These are phyloP conservation scores for Dillenia suffruticosa DNA, from an alignment of 164 flowering plant genomes.

Conservation along the genomic window DNA sequence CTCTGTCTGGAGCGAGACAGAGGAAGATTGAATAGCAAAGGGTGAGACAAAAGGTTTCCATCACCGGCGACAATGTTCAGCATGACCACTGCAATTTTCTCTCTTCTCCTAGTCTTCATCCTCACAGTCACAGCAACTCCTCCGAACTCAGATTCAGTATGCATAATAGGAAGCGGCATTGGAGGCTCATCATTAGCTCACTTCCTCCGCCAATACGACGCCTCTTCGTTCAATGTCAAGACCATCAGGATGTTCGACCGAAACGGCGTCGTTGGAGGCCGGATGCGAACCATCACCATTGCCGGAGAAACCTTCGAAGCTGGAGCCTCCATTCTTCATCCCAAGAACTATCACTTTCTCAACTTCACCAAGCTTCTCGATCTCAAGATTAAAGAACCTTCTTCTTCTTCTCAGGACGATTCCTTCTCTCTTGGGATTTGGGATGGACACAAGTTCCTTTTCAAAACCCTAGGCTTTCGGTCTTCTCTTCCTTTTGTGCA, in stretches of 20 bases:
- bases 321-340: slow-evolving; percentile 89
- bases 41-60: too few species aligned
- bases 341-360: slow-evolving; percentile 67
- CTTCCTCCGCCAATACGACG: slow-evolving; percentile 58
- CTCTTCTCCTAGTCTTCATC: slow-evolving; percentile 8
- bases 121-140: neutral
- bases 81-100: neutral
- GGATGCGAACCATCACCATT: slow-evolving; percentile 67
- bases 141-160: slow-evolving; percentile 30
- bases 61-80: neutral
- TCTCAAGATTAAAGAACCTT: slow-evolving; percentile 28
- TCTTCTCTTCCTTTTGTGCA: slow-evolving; percentile 26
- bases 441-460: slow-evolving; percentile 65
- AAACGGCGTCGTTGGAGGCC: slow-evolving; percentile 65
- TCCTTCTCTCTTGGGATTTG: slow-evolving; percentile 66
- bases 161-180: slow-evolving; percentile 89
- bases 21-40: too few species aligned
- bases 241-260: slow-evolving; percentile 68
- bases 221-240: slow-evolving; percentile 2
- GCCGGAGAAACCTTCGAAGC: slow-evolving; percentile 83
- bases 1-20: too few species aligned
- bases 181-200: slow-evolving; percentile 82
- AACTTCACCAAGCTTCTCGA: slow-evolving; percentile 46
- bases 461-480: slow-evolving; percentile 38
- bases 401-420: slow-evolving; percentile 19